A percentile compares a stretch with the other conserved stretches of the same genome.
phyloP scores from a whole-genome alignment of 2,329 filamentous ascomycete genomes.

The Fulvia fulva region DNA sequence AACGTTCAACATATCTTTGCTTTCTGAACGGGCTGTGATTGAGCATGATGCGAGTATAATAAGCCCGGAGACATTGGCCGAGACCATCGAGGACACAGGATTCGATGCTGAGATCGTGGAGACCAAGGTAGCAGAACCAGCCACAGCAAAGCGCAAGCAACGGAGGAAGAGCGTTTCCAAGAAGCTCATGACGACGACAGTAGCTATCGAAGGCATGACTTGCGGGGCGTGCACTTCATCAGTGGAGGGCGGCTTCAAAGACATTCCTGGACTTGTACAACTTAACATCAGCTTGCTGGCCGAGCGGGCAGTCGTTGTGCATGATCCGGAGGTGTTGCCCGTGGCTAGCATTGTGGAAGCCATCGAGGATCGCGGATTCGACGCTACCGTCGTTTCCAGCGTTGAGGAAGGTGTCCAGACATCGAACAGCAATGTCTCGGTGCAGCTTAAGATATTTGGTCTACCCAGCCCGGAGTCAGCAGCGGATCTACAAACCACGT shows the following conservation, averaged over 20 bases:
- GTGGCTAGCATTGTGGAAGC: slow-evolving; percentile 72
- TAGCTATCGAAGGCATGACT: slow-evolving; percentile 94
- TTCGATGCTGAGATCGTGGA: slow-evolving; percentile 86
- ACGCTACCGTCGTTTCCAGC: slow-evolving; percentile 76
- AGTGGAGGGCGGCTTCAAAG: slow-evolving; percentile 76
- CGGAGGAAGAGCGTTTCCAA: slow-evolving; percentile 38
- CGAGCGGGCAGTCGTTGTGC: slow-evolving; percentile 82
- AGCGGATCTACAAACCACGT: slow-evolving; percentile 62
- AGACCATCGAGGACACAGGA: slow-evolving; percentile 85
- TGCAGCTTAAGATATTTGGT: slow-evolving; percentile 83
- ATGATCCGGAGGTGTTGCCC: slow-evolving; percentile 68
- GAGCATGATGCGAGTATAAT: slow-evolving; percentile 78
- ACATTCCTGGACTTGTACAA: slow-evolving; percentile 71
- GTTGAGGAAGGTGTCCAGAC: slow-evolving; percentile 56
- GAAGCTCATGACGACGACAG: slow-evolving; percentile 64
- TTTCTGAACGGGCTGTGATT: slow-evolving; percentile 93
- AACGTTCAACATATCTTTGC: slow-evolving; percentile 83
- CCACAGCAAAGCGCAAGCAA: slow-evolving; percentile 33
- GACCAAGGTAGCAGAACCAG: slow-evolving; percentile 51
- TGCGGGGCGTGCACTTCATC: slow-evolving; percentile 95
- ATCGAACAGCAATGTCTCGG: slow-evolving; percentile 52
- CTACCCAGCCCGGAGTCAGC: slow-evolving; percentile 68
- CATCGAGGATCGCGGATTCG: slow-evolving; percentile 88
- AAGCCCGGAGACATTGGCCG: slow-evolving; percentile 69
- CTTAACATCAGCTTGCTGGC: slow-evolving; percentile 95